Conservation (phyloP, 805 yeast species). For the Naumovozyma baii region DNA sequence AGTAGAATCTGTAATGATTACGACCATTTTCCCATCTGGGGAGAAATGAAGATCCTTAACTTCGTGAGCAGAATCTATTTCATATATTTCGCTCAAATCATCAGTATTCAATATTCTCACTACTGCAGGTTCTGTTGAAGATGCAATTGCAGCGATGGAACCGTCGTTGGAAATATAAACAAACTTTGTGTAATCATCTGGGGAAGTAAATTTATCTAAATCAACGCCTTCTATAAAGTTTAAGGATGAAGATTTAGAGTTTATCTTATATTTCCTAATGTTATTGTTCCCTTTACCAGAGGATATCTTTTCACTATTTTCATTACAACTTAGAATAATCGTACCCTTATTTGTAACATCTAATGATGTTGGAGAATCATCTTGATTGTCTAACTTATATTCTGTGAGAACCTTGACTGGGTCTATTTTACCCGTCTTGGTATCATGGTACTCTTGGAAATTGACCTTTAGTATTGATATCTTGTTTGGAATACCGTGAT, state of each 20-base stretch:
- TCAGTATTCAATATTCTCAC: conserved; percentile 51
- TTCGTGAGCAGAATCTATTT: conserved; percentile 43
- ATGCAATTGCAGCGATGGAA: conserved; percentile 52
- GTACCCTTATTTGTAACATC: conserved; percentile 36
- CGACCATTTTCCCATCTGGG: conserved; percentile 54
- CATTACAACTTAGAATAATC: conserved; percentile 69
- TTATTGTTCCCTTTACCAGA: conserved; percentile 55
- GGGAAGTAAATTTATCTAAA: conserved; percentile 37
- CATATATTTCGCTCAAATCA: conserved; percentile 43
- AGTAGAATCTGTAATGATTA: conserved; percentile 47
- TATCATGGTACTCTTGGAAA: conserved; percentile 28
- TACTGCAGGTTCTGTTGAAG: conserved; percentile 54
- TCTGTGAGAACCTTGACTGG: conserved; percentile 50
- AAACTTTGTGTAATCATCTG: conserved; percentile 53
- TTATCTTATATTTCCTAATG: conserved; percentile 49
- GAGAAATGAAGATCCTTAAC: conserved; percentile 59
- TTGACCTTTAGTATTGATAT: conserved; percentile 52
- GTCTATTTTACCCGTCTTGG: conserved; percentile 17
- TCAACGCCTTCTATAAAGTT: conserved; percentile 53
- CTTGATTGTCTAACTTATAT: conserved; percentile 46
- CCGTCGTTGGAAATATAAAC: conserved; percentile 50
- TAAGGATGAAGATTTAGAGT: conserved; percentile 33
- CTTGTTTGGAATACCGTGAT: conserved; percentile 82
- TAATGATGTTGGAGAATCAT: conserved; percentile 78
- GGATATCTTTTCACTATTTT: conserved; percentile 48